Conservation (phyloP, 371 early-diverging fungal species). For the Mucor lusitanicus region DNA sequence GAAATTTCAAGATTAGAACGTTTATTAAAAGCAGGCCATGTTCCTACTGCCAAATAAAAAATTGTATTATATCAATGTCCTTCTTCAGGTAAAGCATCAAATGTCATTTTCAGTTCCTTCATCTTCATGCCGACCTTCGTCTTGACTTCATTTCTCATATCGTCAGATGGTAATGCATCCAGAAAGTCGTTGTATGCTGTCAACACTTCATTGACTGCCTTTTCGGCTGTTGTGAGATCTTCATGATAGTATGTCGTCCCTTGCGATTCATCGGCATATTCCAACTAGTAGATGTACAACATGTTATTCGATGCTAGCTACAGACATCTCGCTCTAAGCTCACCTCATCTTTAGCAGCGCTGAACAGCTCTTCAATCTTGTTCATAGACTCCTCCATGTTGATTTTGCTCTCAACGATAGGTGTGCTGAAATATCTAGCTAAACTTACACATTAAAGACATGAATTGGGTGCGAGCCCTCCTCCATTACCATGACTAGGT, state of each 20-base stretch:
- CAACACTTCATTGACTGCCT: constrained; percentile 40
- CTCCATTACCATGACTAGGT: not conserved
- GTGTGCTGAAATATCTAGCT: not conserved
- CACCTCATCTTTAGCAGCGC: constrained; percentile 44
- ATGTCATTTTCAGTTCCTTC: constrained; percentile 41
- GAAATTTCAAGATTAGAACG: constrained; percentile 77
- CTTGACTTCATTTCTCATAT: constrained; percentile 37
- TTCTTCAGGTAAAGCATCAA: constrained; percentile 39
- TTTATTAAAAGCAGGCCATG: constrained; percentile 65
- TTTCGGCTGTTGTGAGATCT: constrained; percentile 37
- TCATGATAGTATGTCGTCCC: constrained; percentile 49
- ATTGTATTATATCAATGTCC: constrained; percentile 6
- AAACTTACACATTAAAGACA: not conserved
- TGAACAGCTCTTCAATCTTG: constrained; percentile 37
- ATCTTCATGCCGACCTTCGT: constrained; percentile 43
- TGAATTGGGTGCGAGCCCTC: not conserved
- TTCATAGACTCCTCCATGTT: constrained; percentile 38
- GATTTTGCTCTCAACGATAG: not conserved
- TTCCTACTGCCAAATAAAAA: constrained; percentile 33
- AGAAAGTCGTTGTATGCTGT: constrained; percentile 34
- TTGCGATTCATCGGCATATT: constrained; percentile 44
- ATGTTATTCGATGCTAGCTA: not conserved
- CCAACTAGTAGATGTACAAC: constrained; percentile 25
- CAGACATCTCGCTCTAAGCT: not conserved
- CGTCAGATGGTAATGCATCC: constrained; percentile 32